Evolutionary conservation across 345 rosid species (phyloP).

Genomic region (Salix brachista): DNA sequence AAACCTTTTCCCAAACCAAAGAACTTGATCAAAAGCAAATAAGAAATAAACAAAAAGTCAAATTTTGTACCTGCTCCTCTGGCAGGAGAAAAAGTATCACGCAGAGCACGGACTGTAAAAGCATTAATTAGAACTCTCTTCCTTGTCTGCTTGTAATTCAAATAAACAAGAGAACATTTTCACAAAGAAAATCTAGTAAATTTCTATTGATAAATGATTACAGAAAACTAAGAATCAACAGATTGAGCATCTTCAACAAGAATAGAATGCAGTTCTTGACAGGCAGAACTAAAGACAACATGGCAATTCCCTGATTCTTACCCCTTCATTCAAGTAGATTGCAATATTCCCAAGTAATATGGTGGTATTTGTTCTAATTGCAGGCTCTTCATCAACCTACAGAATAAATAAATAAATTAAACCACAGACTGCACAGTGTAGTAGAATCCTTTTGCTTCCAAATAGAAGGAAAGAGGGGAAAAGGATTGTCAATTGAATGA

Average conservation of each 20-base stretch:
- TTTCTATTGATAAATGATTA: background rate
- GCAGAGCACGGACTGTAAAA: conserved; percentile 95
- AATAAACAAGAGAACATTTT: conserved; percentile 7
- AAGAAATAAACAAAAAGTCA: background rate
- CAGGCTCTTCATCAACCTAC: conserved; percentile 99
- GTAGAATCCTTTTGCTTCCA: background rate
- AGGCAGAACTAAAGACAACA: background rate
- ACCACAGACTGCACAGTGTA: conserved; percentile 5
- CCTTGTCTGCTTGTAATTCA: conserved; percentile 59
- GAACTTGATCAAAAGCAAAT: background rate
- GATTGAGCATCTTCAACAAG: background rate
- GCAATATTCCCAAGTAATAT: conserved; percentile 97
- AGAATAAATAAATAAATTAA: conserved; percentile 18
- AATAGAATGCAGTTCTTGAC: conserved; percentile 12
- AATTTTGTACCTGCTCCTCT: conserved; percentile 87
- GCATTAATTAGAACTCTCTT: conserved; percentile 97
- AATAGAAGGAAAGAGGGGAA: background rate
- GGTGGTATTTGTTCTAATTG: conserved; percentile 96
- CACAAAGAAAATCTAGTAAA: conserved; percentile 4
- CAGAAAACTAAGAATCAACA: background rate
- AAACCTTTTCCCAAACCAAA: background rate
- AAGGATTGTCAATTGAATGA: conserved; percentile 1
- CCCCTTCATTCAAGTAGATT: conserved; percentile 87
- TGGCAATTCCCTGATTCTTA: conserved; percentile 30
- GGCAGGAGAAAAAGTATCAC: conserved; percentile 95